Percentiles rank a stretch among this genome's conserved stretches.
Evolutionary conservation across 371 early-diverging fungal genomes (phyloP).

Genomic region (Blastocladiella emersonii): DNA sequence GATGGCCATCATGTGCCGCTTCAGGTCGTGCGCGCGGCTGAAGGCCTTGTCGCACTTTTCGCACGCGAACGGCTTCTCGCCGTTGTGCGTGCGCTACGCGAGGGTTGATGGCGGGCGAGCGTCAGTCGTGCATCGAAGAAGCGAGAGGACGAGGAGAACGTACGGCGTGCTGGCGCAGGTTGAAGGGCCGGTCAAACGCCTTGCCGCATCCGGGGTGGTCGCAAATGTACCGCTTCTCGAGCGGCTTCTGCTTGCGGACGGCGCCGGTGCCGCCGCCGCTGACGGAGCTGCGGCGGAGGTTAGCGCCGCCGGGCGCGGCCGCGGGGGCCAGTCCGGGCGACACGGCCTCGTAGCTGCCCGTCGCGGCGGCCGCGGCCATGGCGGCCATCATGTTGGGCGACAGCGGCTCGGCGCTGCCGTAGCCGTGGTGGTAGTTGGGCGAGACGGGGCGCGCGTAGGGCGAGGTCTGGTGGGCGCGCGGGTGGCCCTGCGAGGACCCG

Average conservation of each 20-base stretch:
- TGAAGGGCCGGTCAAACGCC: conserved; percentile 4
- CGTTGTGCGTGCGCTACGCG: background rate
- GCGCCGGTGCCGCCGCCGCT: background rate
- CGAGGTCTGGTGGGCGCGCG: background rate
- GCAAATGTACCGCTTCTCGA: background rate
- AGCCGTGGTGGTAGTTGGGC: no score
- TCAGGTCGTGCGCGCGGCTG: background rate
- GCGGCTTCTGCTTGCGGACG: background rate
- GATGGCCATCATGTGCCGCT: conserved; percentile 16
- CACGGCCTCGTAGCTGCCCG: background rate
- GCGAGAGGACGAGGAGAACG: background rate
- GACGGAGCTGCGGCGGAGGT: background rate
- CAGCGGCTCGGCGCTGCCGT: no score
- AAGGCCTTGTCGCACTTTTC: background rate
- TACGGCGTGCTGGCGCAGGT: background rate
- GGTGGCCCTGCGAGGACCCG: no score
- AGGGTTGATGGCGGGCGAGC: background rate
- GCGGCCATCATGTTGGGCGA: no score
- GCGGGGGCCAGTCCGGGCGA: background rate
- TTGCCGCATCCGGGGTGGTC: conserved; percentile 4
- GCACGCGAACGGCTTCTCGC: background rate
- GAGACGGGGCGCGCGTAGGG: background rate
- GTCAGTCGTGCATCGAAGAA: no score
- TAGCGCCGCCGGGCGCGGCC: background rate
- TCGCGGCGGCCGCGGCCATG: background rate